phyloP scores from a whole-genome alignment of 805 yeast species.

The Nakazawaea holstii region DNA sequence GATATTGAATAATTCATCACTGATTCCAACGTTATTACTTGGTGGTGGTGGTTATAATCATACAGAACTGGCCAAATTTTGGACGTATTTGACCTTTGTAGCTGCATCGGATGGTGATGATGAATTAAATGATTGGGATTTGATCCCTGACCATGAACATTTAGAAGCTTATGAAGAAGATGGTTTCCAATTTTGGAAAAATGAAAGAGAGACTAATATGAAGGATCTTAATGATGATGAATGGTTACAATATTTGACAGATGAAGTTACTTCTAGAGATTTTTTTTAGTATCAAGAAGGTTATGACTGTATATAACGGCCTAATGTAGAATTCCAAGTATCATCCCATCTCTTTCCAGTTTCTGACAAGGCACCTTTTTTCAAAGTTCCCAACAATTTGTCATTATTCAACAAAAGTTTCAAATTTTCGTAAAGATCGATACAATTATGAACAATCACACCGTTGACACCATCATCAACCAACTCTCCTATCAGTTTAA shows the following conservation, averaged over 20 bases:
- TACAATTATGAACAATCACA: constrained; percentile 37
- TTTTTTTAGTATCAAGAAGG: constrained; percentile 1
- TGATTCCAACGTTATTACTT: constrained; percentile 38
- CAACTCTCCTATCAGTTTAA: constrained; percentile 74
- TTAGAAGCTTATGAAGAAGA: constrained; percentile 38
- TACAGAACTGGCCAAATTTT: constrained; percentile 54
- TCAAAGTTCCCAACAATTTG: constrained; percentile 23
- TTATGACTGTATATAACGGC: constrained; percentile 14
- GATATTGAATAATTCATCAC: constrained; percentile 19
- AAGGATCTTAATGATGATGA: constrained; percentile 28
- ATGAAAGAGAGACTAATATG: constrained; percentile 19
- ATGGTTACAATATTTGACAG: constrained; percentile 22
- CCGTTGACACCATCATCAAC: constrained; percentile 73
- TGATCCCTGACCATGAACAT: constrained; percentile 47
- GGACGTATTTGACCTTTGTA: constrained; percentile 39
- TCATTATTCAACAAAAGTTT: constrained; percentile 26
- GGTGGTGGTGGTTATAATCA: constrained; percentile 82
- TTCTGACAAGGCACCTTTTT: constrained; percentile 69
- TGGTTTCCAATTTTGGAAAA: constrained; percentile 45
- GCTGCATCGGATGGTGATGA: constrained; percentile 15
- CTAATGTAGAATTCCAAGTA: constrained; percentile 60
- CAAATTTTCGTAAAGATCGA: constrained; percentile 41
- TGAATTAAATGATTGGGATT: constrained; percentile 33
- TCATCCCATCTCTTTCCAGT: constrained; percentile 66
- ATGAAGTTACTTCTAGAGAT: constrained; percentile 10